Evolutionary conservation across 768 basidiomycete species (phyloP).

Genomic region (Trametes maxima): DNA sequence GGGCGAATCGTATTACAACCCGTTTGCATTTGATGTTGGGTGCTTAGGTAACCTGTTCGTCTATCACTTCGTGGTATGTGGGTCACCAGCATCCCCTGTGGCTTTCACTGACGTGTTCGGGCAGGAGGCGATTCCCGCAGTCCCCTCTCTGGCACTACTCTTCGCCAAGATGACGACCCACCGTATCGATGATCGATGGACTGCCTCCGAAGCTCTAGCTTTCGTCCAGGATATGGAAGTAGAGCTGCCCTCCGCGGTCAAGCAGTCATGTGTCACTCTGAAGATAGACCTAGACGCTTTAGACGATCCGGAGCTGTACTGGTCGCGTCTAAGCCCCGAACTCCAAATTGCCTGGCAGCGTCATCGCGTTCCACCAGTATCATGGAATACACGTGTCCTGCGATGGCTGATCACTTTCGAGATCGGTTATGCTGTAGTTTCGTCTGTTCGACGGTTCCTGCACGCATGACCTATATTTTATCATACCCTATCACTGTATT

Average conservation of each 20-base stretch:
- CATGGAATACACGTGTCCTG: background rate
- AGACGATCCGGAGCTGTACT: background rate
- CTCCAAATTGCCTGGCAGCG: background rate
- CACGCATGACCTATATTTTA: background rate
- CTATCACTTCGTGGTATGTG: background rate
- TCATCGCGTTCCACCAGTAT: background rate
- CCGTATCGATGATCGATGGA: background rate
- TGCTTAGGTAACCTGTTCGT: background rate
- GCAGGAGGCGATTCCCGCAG: background rate
- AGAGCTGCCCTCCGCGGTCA: background rate
- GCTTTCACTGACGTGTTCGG: background rate
- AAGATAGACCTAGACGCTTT: background rate
- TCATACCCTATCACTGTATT: no score
- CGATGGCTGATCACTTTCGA: background rate
- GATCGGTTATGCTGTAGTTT: background rate
- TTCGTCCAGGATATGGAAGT: background rate
- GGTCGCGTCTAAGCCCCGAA: background rate
- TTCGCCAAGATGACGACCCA: slow-evolving; percentile 1
- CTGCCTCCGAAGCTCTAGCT: background rate
- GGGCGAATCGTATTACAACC: slow-evolving; percentile 3
- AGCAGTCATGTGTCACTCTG: background rate
- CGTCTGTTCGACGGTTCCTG: background rate
- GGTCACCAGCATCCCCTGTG: background rate
- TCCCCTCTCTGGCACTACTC: slow-evolving; percentile 1
- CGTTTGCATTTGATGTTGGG: slow-evolving; percentile 6